Percentiles rank a stretch among this genome's conserved stretches.
Evolutionary conservation across 768 basidiomycete genomes (phyloP).

Genomic region (Agaricus blazei): DNA sequence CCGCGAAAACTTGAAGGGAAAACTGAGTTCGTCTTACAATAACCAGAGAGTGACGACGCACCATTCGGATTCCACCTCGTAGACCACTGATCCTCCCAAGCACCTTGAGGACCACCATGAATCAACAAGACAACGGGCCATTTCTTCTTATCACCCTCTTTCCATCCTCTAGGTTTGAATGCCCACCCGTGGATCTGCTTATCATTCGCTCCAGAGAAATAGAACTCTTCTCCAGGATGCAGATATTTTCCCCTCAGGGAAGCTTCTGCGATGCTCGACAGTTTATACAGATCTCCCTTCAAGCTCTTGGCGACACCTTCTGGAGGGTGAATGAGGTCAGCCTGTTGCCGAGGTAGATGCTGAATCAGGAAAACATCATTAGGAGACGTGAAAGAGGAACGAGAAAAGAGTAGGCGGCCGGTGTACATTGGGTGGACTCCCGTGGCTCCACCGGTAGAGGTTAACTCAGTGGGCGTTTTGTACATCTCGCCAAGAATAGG

Average conservation of each 20-base stretch:
- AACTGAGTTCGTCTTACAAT: background rate
- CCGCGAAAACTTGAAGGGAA: slow-evolving; percentile 56
- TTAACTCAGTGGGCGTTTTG: slow-evolving; percentile 53
- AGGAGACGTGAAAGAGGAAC: slow-evolving; percentile 71
- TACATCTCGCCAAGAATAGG: slow-evolving; percentile 45
- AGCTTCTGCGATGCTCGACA: slow-evolving; percentile 62
- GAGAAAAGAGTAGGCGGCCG: slow-evolving; percentile 64
- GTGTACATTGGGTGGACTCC: slow-evolving; percentile 56
- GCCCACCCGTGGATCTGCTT: slow-evolving; percentile 82
- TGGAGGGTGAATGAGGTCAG: background rate
- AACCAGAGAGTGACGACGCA: slow-evolving; percentile 20
- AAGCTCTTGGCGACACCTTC: background rate
- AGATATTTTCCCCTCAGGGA: slow-evolving; percentile 56
- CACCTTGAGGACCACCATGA: slow-evolving; percentile 79
- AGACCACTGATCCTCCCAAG: slow-evolving; percentile 91
- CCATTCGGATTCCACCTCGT: slow-evolving; percentile 91
- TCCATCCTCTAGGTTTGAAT: slow-evolving; percentile 76
- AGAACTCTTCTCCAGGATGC: slow-evolving; percentile 71
- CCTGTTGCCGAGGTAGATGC: slow-evolving; percentile 23
- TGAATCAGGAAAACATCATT: slow-evolving; percentile 72
- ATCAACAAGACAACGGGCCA: slow-evolving; percentile 81
- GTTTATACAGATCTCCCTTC: slow-evolving; percentile 29
- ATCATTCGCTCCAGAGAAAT: slow-evolving; percentile 81
- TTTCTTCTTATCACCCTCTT: slow-evolving; percentile 57
- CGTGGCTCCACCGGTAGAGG: slow-evolving; percentile 50